Conservation (phyloP, 441 rosid genomes). For the Breynia disticha region DNA sequence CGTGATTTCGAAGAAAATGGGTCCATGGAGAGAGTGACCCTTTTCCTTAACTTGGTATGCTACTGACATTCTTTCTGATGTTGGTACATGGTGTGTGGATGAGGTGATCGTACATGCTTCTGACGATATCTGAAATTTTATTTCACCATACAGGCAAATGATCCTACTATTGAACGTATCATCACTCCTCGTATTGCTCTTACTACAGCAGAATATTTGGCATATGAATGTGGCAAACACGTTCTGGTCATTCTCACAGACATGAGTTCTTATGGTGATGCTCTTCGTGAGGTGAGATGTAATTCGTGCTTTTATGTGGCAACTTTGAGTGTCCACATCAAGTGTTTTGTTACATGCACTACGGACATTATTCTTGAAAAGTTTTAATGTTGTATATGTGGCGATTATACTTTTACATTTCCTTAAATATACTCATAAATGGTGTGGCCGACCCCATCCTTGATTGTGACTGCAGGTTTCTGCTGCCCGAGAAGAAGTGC, state of each 20-base stretch:
- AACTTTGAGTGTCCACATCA: not conserved
- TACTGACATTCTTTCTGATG: no score
- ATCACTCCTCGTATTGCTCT: conserved; percentile 95
- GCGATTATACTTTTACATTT: no score
- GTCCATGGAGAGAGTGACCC: conserved; percentile 98
- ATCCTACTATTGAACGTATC: conserved; percentile 93
- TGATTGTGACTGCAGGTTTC: conserved; percentile 53
- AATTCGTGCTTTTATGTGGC: conserved; percentile 4
- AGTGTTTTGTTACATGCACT: not conserved
- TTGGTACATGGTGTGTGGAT: not conserved
- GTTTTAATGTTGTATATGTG: no score
- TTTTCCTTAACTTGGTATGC: conserved; percentile 84
- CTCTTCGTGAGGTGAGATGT: conserved; percentile 93
- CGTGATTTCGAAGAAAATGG: conserved; percentile 99
- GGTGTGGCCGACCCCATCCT: not conserved
- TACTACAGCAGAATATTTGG: conserved; percentile 88
- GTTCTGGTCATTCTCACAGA: conserved; percentile 92
- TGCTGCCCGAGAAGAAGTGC: conserved; percentile 99
- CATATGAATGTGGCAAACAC: conserved; percentile 99
- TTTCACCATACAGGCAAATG: conserved; percentile 65
- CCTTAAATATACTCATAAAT: no score
- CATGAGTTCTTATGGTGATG: conserved; percentile 99
- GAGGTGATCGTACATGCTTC: conserved; percentile 2
- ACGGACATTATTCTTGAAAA: no score
- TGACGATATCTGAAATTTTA: conserved; percentile 7